phyloP scores from a whole-genome alignment of 2,329 filamentous ascomycete genomes.

The Fusarium citri region DNA sequence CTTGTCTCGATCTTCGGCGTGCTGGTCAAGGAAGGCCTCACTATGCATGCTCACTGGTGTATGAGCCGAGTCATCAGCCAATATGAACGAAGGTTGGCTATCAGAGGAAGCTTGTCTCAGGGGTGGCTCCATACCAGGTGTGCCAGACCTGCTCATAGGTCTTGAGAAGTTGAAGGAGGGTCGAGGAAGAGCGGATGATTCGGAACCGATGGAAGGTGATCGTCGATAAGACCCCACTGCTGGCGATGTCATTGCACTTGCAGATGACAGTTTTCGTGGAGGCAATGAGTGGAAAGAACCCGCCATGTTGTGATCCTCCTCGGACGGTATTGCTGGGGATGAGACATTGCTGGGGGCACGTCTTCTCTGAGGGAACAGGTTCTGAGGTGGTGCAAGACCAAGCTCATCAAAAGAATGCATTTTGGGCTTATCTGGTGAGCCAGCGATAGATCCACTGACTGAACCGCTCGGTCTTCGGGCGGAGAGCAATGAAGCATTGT shows the following conservation, averaged over 20 bases:
- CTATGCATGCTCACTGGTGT: conserved; percentile 80
- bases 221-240: conserved; percentile 72
- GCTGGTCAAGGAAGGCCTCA: conserved; percentile 71
- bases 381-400: conserved; percentile 63
- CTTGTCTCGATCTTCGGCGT: conserved; percentile 60
- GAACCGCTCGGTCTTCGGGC: conserved; percentile 45
- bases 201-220: conserved; percentile 87
- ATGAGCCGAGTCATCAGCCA: conserved; percentile 73
- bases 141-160: conserved; percentile 81
- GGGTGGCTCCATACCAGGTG: conserved; percentile 67
- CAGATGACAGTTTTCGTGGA: conserved; percentile 81
- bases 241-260: conserved; percentile 69
- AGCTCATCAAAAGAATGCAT: conserved; percentile 63
- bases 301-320: conserved; percentile 74
- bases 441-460: conserved; percentile 47
- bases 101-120: conserved; percentile 73
- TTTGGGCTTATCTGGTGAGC: conserved; percentile 60
- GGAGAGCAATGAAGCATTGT: conserved; percentile 52
- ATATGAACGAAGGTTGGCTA: conserved; percentile 72
- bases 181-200: conserved; percentile 77
- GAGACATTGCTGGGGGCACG: conserved; percentile 69
- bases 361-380: conserved; percentile 60
- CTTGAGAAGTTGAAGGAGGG: conserved; percentile 95
- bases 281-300: conserved; percentile 71
- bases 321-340: conserved; percentile 73